These are phyloP conservation scores for Leccinum variabile DNA, from an alignment of 1,284 basidiomycete species.

Conservation along the genomic window DNA sequence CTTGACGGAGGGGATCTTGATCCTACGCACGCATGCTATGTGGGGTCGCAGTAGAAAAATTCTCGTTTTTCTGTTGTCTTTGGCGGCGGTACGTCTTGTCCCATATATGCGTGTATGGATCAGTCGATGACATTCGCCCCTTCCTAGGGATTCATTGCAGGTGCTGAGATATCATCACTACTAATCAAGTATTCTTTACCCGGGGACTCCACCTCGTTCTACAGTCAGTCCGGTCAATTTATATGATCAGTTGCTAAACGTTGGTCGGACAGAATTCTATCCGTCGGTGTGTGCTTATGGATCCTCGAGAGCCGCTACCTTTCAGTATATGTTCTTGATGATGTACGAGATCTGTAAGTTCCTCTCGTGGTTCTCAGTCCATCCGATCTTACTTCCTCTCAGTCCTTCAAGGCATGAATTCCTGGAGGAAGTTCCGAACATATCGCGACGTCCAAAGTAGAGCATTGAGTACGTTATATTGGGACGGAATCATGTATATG, in stretches of 20 bases:
- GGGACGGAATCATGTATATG: conserved; percentile 34
- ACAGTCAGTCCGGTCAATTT: conserved; percentile 17
- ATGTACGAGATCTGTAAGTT: conserved; percentile 31
- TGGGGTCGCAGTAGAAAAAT: too few species aligned
- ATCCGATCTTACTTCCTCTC: background rate
- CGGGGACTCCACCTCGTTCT: conserved; percentile 21
- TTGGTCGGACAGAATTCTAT: conserved; percentile 20
- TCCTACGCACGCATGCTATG: too few species aligned
- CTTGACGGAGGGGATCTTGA: too few species aligned
- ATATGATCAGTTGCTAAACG: background rate
- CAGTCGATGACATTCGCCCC: too few species aligned
- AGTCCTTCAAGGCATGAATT: conserved; percentile 32
- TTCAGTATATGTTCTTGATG: conserved; percentile 24
- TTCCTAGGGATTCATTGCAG: conserved; percentile 20
- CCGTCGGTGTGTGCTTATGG: conserved; percentile 20
- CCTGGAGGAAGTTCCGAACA: conserved; percentile 28
- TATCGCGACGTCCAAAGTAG: conserved; percentile 24
- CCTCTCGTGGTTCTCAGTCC: background rate
- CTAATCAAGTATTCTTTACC: conserved; percentile 18
- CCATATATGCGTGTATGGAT: too few species aligned
- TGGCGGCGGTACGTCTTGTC: too few species aligned
- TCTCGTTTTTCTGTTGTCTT: too few species aligned
- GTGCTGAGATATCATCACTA: conserved; percentile 13
- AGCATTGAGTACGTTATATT: conserved; percentile 27
- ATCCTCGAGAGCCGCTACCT: conserved; percentile 19